Evolutionary conservation across 202 grass and related monocot genomes (phyloP), one percentile per base, ranked within the genome.

Genomic region (Saccharum hybrid): DNA sequence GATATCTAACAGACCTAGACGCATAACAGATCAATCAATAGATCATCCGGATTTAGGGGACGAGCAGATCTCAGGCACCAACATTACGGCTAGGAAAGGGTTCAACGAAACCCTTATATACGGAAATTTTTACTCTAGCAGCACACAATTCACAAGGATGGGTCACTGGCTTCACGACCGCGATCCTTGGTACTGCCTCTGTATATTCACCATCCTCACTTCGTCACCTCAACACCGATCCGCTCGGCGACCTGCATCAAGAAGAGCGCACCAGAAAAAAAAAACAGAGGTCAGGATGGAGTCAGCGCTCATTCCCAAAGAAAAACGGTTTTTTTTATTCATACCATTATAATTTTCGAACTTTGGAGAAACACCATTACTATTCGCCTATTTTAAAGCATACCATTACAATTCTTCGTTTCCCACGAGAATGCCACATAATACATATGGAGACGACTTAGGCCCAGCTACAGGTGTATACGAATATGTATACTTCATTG

Each of bases 171-270:
- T 39, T 75, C 68, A 73, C 12, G 60, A 83, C 66, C 56, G 14
- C 75, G 15, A 41, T 80, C 84, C 76, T 5, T 6, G 48, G 7
- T 12, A 63, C 31, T 75, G 49, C n/a, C 34, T 59, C 4, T 60
- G n/a, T 10, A 60, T 6, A 31, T 31, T 63, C 23, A 63, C 10
- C 61, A 63, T 28, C 23, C 21, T 85, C 42, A 71, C 33, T 49
- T 63, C 1, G 43, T 51, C 42, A 83, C 66, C 33, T 83, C 79
- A 18, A 83, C 80, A 1, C 79, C 85, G 31, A 83, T 83, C 66
- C 73, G 68, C 57, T 83, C 66, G 18, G 79, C 79, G 16, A 87
- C 85, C 85, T 87, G 66, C 79, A 71, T 39, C 31, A 39, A 8
- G 41, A 15, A 51, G 70, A 33, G 14, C 7, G 7, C 43, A 19